phyloP scores from a whole-genome alignment of 164 flowering plant species.

The Dillenia suffruticosa region DNA sequence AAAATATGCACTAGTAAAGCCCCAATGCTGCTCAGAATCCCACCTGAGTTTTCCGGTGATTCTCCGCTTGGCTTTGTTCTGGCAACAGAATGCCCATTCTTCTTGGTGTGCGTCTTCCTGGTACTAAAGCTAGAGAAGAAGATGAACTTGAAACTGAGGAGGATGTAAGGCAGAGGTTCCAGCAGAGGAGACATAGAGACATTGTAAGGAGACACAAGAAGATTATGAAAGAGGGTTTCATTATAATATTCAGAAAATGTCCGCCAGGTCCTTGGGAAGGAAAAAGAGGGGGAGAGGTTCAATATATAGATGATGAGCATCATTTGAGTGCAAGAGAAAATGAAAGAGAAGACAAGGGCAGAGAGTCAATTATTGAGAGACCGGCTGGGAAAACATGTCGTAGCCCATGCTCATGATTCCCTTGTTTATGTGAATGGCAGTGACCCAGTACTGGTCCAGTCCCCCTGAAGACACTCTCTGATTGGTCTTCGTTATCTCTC shows the following conservation, averaged over 20 bases:
- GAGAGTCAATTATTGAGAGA: constrained; percentile 22
- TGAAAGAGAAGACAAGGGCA: constrained; percentile 17
- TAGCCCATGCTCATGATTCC: constrained; percentile 27
- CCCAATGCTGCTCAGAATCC: neutral
- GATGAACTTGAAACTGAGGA: constrained; percentile 10
- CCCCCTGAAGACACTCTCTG: constrained; percentile 1
- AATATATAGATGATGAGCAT: constrained; percentile 20
- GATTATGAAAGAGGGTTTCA: constrained; percentile 24
- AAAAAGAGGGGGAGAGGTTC: neutral
- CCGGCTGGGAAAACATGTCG: constrained; percentile 26
- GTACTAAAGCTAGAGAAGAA: constrained; percentile 1
- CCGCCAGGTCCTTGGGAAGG: constrained; percentile 1
- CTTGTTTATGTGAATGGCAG: constrained; percentile 8
- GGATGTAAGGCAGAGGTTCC: constrained; percentile 6
- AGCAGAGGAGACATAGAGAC: constrained; percentile 15
- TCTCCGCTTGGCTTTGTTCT: neutral
- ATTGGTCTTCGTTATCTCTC: constrained; percentile 6
- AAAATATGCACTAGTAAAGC: neutral
- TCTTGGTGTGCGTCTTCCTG: constrained; percentile 13
- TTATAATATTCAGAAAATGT: constrained; percentile 4
- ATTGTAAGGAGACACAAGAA: constrained; percentile 26
- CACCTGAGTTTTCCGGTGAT: constrained; percentile 17
- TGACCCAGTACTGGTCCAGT: constrained; percentile 5
- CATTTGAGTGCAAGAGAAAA: neutral
- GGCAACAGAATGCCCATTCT: constrained; percentile 7